Base-by-base conservation (phyloP, 116 monocot genomes). In the Iris pallida region DNA sequence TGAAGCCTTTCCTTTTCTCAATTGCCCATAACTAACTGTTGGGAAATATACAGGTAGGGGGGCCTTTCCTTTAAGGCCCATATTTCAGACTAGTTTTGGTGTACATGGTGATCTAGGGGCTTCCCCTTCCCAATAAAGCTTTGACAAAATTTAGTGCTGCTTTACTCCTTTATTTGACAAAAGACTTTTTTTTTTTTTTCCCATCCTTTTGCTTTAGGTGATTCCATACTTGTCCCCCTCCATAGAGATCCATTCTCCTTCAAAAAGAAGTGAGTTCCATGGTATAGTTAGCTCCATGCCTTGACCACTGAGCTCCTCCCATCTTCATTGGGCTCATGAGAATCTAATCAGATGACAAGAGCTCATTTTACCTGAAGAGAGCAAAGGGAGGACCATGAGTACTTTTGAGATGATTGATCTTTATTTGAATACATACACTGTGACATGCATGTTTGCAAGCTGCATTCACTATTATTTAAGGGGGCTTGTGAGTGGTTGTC, bases 51-150 rank as follows among this genome's bases (percentile, higher is more conserved):
- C 30, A 47, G 58, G 59, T 47, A 44, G 17, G 46, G 20, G 7
- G 41, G 47, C 58, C 52, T 71, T 71, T 55, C 8, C 8, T 68
- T 68, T 73, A 84, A 76, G 66, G 18, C 52, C 20, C 53, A 48
- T 8, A 43, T 73, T 84, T 84, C 77, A 54, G 52, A 64, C 11
- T 52, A 71, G 77, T 61, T 4, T 61, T 42, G 16, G 45, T 61
- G 42, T 6, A 44, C 42, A 44, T 61, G 44, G 7, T 61, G 61
- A 61, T 44, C 45, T 4, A 5, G n/a, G 20, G 59, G 30, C 30
- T 30, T 59, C 30, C 41, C 59, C 0, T 8, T 41, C 8, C 41
- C 55, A 12, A 58, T 58, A 19, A 58, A 30, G 30, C 30, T 30
- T 30, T 30, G 30, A 20, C 19, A 58, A 58, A 61, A 7, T 12